phyloP scores from a whole-genome alignment of 2,329 filamentous ascomycete species.

The Cercospora berteroae region DNA sequence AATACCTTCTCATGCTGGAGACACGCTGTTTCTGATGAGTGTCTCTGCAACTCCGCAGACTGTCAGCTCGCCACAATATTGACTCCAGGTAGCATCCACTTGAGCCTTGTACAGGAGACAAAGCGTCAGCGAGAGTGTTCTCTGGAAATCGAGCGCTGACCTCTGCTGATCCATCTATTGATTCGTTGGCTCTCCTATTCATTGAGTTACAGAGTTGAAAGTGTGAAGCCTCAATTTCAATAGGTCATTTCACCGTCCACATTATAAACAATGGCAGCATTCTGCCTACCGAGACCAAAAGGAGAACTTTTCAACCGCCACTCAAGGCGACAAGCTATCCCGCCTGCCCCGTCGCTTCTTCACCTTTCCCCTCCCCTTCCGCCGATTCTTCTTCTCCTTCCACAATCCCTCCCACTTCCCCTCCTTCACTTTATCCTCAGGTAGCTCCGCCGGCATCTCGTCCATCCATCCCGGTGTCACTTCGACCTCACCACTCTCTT shows the following conservation, averaged over 20 bases:
- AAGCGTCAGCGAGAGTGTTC: not conserved
- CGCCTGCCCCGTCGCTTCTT: not conserved
- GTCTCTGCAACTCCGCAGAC: not conserved
- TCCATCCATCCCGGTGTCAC: not conserved
- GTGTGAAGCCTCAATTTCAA: not conserved
- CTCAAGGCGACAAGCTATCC: not conserved
- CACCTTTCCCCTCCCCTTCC: not conserved
- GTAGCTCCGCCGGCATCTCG: not conserved
- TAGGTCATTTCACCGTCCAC: not conserved
- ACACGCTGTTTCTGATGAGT: not conserved
- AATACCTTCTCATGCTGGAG: not conserved
- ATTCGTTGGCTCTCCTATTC: not conserved
- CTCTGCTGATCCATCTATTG: not conserved
- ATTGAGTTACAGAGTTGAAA: not conserved
- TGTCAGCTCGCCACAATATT: not conserved
- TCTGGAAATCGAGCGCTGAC: not conserved
- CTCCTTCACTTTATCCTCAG: not conserved
- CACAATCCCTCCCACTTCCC: constrained; percentile 1
- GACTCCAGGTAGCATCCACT: not conserved
- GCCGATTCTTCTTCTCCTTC: not conserved
- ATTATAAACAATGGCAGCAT: not conserved
- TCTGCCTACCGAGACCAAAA: not conserved
- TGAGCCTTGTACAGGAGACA: not conserved
- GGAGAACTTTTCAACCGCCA: not conserved
- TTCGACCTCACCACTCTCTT: not conserved